Percentiles rank a stretch among this genome's conserved stretches.
These are phyloP conservation scores for Aspergillus olivimuriae DNA, from an alignment of 495 filamentous ascomycete species.

Conservation along the genomic window DNA sequence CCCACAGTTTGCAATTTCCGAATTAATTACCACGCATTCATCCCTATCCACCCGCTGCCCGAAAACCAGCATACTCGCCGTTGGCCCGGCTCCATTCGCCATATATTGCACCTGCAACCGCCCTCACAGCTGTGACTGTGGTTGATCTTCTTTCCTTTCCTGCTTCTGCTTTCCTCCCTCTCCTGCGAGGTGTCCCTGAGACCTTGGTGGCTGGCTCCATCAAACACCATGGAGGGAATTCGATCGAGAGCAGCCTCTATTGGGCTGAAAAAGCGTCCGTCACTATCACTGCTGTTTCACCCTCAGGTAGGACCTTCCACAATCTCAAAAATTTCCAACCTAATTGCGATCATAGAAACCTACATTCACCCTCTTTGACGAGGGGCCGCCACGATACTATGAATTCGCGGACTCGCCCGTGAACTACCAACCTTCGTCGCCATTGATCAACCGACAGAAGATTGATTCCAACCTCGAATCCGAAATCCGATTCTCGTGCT, in stretches of 20 bases:
- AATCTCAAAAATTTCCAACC: not conserved
- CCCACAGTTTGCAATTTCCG: not conserved
- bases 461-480: constrained; percentile 12
- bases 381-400: constrained; percentile 13
- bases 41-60: not conserved
- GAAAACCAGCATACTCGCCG: not conserved
- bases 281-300: constrained; percentile 12
- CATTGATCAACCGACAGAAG: constrained; percentile 12
- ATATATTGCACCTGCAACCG: not conserved
- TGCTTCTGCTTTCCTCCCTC: not conserved
- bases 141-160: not conserved
- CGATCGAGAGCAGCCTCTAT: constrained; percentile 5
- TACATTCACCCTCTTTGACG: constrained; percentile 6
- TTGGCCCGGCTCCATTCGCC: not conserved
- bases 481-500: constrained; percentile 14
- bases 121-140: not conserved
- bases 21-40: not conserved
- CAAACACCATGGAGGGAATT: constrained; percentile 6
- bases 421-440: constrained; percentile 2
- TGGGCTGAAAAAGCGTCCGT: constrained; percentile 10
- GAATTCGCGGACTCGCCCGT: constrained; percentile 13
- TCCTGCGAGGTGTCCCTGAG: no score
- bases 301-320: constrained; percentile 6
- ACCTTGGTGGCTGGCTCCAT: not conserved
- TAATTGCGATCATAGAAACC: constrained; percentile 12